These are phyloP conservation scores for Ogataea siamensis DNA, from an alignment of 805 yeast genomes.

Conservation along the genomic window DNA sequence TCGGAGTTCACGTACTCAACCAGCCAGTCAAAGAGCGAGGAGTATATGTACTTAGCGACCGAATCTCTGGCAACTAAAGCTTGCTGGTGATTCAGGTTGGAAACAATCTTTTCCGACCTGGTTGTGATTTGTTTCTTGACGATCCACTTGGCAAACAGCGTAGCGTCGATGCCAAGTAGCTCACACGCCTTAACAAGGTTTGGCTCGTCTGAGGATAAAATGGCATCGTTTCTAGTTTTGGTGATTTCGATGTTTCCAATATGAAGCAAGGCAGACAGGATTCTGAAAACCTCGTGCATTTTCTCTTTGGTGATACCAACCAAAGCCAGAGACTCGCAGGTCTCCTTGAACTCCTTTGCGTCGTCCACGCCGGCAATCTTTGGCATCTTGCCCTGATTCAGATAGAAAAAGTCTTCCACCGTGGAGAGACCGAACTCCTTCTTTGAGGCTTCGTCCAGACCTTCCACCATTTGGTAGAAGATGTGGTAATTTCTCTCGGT, in stretches of 20 bases:
- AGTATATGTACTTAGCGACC: conserved; percentile 91
- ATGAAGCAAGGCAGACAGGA: conserved; percentile 86
- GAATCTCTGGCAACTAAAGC: conserved; percentile 93
- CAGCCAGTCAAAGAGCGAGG: conserved; percentile 93
- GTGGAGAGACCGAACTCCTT: conserved; percentile 56
- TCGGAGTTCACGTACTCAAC: conserved; percentile 81
- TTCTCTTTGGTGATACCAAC: conserved; percentile 66
- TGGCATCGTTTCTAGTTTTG: conserved; percentile 81
- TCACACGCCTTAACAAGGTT: conserved; percentile 79
- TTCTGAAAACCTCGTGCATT: conserved; percentile 68
- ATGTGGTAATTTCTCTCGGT: conserved; percentile 94
- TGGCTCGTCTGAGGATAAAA: conserved; percentile 82
- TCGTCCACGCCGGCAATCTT: conserved; percentile 79
- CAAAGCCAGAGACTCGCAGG: conserved; percentile 70
- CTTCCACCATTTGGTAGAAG: conserved; percentile 84
- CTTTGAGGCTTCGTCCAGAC: conserved; percentile 58
- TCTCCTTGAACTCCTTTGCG: conserved; percentile 68
- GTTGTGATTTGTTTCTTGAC: conserved; percentile 89
- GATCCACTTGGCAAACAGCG: conserved; percentile 81
- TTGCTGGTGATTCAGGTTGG: conserved; percentile 77
- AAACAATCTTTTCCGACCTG: conserved; percentile 86
- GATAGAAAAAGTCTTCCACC: conserved; percentile 71
- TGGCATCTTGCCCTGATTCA: conserved; percentile 83
- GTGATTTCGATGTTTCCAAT: conserved; percentile 89
- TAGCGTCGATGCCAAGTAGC: conserved; percentile 75